Percentiles rank a stretch among this genome's conserved stretches.
These are phyloP conservation scores for Tagetes erecta DNA, from an alignment of 129 eudicot species.

Conservation along the genomic window DNA sequence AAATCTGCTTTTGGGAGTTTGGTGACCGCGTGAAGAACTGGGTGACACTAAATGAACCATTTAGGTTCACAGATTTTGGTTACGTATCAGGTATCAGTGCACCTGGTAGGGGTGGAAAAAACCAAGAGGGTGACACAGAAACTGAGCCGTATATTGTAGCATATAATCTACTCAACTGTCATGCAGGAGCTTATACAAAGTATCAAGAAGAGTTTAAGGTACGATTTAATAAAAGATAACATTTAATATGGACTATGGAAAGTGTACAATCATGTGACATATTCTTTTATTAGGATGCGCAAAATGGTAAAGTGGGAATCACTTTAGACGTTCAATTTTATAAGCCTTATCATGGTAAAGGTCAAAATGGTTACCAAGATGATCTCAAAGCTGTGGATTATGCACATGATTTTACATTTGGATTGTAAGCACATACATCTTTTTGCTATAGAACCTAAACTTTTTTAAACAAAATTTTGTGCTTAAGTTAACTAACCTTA, in stretches of 20 bases:
- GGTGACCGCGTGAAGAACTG: conserved; percentile 50
- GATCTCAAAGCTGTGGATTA: conserved; percentile 26
- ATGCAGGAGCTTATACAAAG: conserved; percentile 34
- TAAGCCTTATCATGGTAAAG: conserved; percentile 10
- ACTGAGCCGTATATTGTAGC: conserved; percentile 45
- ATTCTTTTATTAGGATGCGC: conserved; percentile 21
- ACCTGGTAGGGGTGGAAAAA: conserved; percentile 40
- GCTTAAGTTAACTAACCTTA: not conserved
- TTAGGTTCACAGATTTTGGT: conserved; percentile 1
- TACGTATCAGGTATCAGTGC: conserved; percentile 24
- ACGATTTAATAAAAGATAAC: not conserved
- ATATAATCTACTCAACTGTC: conserved; percentile 46
- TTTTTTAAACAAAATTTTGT: too few relatives aligned
- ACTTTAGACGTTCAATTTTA: conserved; percentile 21
- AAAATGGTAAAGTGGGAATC: conserved; percentile 39
- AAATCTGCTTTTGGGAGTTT: conserved; percentile 39
- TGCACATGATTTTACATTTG: conserved; percentile 36
- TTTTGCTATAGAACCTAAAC: not conserved
- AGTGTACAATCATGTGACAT: not conserved
- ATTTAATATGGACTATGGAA: not conserved
- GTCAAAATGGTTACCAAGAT: not conserved
- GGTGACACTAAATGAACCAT: conserved; percentile 46
- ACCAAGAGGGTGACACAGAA: conserved; percentile 21
- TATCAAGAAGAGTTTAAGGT: conserved; percentile 18
- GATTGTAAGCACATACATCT: conserved; percentile 25